These are phyloP conservation scores for Sphaerosporella brunnea DNA, from an alignment of 495 filamentous ascomycete genomes.

Conservation along the genomic window DNA sequence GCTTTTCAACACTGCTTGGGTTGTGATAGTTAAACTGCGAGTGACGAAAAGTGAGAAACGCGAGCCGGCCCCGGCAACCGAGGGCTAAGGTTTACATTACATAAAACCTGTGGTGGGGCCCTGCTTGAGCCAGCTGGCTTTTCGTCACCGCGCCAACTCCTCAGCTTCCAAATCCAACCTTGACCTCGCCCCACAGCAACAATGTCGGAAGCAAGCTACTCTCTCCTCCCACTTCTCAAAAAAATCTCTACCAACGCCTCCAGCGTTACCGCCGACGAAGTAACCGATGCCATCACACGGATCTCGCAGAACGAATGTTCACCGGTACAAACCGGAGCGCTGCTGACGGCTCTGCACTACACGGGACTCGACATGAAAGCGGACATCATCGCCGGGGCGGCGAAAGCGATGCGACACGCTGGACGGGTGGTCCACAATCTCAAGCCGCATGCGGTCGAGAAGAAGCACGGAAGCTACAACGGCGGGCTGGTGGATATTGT, in stretches of 20 bases:
- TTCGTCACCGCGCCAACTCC: too few relatives aligned
- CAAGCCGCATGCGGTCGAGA: conserved; percentile 3
- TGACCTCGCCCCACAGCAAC: too few relatives aligned
- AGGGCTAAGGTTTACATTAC: too few relatives aligned
- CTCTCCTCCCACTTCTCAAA: conserved; percentile 66
- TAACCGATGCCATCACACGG: conserved; percentile 67
- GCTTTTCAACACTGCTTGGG: too few relatives aligned
- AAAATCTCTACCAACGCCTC: conserved; percentile 53
- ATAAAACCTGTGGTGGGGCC: too few relatives aligned
- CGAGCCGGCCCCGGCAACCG: too few relatives aligned
- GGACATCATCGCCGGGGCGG: conserved; percentile 24
- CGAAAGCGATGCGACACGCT: conserved; percentile 42
- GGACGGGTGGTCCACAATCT: conserved; percentile 13
- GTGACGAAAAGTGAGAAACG: too few relatives aligned
- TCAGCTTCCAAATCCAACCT: too few relatives aligned
- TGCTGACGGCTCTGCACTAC: conserved; percentile 78
- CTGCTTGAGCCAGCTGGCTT: too few relatives aligned
- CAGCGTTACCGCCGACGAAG: conserved; percentile 52
- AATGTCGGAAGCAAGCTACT: conserved; percentile 19
- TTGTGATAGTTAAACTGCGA: too few relatives aligned
- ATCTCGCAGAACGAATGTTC: conserved; percentile 78
- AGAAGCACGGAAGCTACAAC: conserved; percentile 31
- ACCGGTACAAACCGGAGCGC: conserved; percentile 61
- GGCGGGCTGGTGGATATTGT: conserved; percentile 54
- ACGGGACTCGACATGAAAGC: conserved; percentile 35